A percentile compares a stretch with the other conserved stretches of the same genome.
These are phyloP conservation scores for Nicotiana otophora DNA, from an alignment of 257 asterid species.

Conservation along the genomic window DNA sequence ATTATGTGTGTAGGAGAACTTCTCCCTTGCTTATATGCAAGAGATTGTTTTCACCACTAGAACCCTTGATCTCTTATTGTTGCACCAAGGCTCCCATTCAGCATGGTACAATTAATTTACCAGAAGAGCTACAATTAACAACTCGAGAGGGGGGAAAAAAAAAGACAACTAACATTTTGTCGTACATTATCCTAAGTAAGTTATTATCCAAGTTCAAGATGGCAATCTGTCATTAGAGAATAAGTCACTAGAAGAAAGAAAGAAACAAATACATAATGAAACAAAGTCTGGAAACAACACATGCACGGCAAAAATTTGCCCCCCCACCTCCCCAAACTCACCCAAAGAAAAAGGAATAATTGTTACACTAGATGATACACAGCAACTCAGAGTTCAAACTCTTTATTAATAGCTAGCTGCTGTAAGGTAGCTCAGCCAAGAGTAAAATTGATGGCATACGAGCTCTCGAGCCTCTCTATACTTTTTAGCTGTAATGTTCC, in stretches of 20 bases:
- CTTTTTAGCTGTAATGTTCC: constrained; percentile 12
- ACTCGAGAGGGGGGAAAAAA: no score
- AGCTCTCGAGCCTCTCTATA: constrained; percentile 30
- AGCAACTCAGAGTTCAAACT: constrained; percentile 14
- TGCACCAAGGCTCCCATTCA: not conserved
- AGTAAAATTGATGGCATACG: constrained; percentile 43
- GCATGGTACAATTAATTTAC: not conserved
- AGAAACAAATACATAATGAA: not conserved
- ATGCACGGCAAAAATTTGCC: not conserved
- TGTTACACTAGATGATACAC: constrained; percentile 17
- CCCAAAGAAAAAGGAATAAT: constrained; percentile 14
- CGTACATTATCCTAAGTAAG: not conserved
- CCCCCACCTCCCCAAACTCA: not conserved
- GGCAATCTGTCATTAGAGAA: not conserved
- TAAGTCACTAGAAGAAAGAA: not conserved
- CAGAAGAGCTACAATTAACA: not conserved
- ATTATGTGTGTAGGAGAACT: not conserved
- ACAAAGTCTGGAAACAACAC: not conserved
- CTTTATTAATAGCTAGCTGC: constrained; percentile 36
- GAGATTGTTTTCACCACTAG: not conserved
- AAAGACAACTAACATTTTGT: not conserved
- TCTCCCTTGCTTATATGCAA: not conserved
- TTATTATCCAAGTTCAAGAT: not conserved
- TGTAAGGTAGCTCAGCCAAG: constrained; percentile 50
- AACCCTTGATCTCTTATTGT: not conserved